Evolutionary conservation across 2,329 filamentous ascomycete genomes (phyloP).

Genomic region (Pseudohalonectria lignicola): DNA sequence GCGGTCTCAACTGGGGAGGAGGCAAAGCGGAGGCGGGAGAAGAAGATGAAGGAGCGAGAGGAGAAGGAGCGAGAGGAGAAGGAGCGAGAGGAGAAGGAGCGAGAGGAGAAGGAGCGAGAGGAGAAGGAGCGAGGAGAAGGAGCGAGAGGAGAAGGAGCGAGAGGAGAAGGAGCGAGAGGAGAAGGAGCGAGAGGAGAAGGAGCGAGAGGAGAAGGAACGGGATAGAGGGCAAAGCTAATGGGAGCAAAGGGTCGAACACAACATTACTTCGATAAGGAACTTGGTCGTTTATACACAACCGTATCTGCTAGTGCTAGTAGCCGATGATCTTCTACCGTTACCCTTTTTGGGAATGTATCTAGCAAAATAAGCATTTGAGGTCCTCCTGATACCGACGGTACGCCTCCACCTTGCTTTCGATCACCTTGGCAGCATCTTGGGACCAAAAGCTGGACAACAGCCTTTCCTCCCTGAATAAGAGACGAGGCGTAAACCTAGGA

Average conservation of each 20-base stretch:
- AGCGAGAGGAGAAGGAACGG: neutral
- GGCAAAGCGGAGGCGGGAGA: neutral
- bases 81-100: neutral
- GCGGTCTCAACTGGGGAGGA: neutral
- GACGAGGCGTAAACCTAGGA: conserved; percentile 10
- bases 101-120: neutral
- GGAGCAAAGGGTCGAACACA: neutral
- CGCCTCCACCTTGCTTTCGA: conserved; percentile 12
- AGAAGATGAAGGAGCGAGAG: neutral
- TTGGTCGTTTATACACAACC: neutral
- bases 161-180: neutral
- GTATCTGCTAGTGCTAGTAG: neutral
- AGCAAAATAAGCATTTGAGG: conserved; percentile 1
- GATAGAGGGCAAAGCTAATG: neutral
- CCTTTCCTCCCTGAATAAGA: conserved; percentile 9
- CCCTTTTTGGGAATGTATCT: neutral
- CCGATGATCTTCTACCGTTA: neutral
- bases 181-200: neutral
- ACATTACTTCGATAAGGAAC: neutral
- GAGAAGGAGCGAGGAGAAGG: neutral
- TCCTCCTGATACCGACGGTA: conserved; percentile 10
- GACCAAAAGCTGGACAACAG: conserved; percentile 12
- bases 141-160: neutral
- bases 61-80: neutral
- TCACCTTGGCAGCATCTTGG: conserved; percentile 8